A percentile compares a stretch with the other conserved stretches of the same genome.
These are phyloP conservation scores for Fusarium camptoceras DNA, from an alignment of 2,329 filamentous ascomycete species.

Conservation along the genomic window DNA sequence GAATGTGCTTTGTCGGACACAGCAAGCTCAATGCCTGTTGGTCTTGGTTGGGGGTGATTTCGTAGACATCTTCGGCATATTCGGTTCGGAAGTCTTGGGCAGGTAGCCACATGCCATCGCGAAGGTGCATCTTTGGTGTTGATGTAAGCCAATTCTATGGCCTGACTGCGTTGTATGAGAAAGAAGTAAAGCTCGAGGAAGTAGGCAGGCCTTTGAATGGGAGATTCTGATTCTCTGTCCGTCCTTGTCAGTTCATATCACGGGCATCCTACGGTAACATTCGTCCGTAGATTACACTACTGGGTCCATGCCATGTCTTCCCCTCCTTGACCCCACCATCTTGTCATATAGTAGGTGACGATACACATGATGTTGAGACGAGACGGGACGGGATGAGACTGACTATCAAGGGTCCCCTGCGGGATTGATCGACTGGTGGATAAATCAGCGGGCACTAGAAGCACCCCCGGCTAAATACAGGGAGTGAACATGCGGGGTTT, in stretches of 20 bases:
- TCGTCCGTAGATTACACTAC: not conserved
- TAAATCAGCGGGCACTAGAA: constrained; percentile 21
- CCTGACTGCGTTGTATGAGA: constrained; percentile 16
- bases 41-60: constrained; percentile 58
- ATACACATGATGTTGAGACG: constrained; percentile 3
- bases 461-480: constrained; percentile 39
- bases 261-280: constrained; percentile 17
- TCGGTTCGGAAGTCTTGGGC: constrained; percentile 70
- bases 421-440: constrained; percentile 33
- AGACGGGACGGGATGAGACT: not conserved
- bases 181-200: constrained; percentile 5
- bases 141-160: not conserved
- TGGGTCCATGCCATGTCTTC: constrained; percentile 8
- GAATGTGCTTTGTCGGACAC: constrained; percentile 67
- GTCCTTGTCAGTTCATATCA: constrained; percentile 21
- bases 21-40: constrained; percentile 64
- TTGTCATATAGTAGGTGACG: constrained; percentile 31
- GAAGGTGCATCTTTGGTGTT: constrained; percentile 48
- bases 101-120: constrained; percentile 69
- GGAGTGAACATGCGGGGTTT: constrained; percentile 27
- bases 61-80: constrained; percentile 74
- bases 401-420: constrained; percentile 10
- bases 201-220: constrained; percentile 18
- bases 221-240: constrained; percentile 23
- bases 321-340: constrained; percentile 43